Conservation (phyloP, 371 early-diverging fungal genomes). For the Amoeboaphelidium occidentale region DNA sequence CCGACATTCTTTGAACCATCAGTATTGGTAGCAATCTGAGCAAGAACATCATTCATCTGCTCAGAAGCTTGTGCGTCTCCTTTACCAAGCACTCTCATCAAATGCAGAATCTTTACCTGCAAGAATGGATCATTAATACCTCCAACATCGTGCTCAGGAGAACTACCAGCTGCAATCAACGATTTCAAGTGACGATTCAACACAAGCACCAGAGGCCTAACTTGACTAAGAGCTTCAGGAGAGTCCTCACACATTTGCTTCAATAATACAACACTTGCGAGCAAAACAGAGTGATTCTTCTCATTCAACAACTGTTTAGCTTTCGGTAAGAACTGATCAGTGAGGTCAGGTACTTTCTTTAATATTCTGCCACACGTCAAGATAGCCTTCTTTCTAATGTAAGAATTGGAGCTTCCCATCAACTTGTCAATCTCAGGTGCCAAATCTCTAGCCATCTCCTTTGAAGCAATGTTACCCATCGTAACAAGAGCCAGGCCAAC, state of each 20-base stretch:
- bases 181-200: slow-evolving; percentile 67
- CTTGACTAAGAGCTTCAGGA: neutral
- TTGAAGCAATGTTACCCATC: slow-evolving; percentile 75
- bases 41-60: slow-evolving; percentile 82
- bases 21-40: slow-evolving; percentile 85
- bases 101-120: slow-evolving; percentile 73
- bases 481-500: slow-evolving; percentile 88
- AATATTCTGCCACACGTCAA: slow-evolving; percentile 73
- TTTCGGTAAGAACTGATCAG: slow-evolving; percentile 50
- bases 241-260: neutral
- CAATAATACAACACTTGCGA: slow-evolving; percentile 47
- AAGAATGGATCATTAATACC: slow-evolving; percentile 91
- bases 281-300: slow-evolving; percentile 80
- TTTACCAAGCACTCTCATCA: slow-evolving; percentile 65
- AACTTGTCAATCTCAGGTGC: slow-evolving; percentile 79
- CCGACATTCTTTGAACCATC: slow-evolving; percentile 88
- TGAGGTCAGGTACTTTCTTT: slow-evolving; percentile 71
- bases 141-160: slow-evolving; percentile 88
- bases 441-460: slow-evolving; percentile 84
- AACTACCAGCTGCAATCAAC: slow-evolving; percentile 48
- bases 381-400: slow-evolving; percentile 90
- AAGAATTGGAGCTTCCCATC: slow-evolving; percentile 65
- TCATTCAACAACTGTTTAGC: slow-evolving; percentile 55
- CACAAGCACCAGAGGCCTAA: slow-evolving; percentile 40
- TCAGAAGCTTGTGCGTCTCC: slow-evolving; percentile 68